These are phyloP conservation scores for Camptophora hylomeconis DNA, from an alignment of 2,329 filamentous ascomycete genomes.

Conservation along the genomic window DNA sequence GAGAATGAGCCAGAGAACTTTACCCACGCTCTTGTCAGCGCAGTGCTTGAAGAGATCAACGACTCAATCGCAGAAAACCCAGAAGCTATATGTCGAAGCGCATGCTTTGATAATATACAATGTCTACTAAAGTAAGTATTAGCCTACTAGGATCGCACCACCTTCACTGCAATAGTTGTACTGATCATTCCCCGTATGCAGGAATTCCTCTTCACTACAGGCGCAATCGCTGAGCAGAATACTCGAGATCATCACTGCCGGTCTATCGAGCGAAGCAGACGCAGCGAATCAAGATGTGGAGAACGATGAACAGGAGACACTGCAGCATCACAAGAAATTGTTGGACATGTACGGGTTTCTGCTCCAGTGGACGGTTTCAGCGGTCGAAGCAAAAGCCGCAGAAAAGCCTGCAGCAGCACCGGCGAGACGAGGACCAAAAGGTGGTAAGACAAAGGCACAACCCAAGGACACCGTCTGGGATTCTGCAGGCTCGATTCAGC, in stretches of 20 bases:
- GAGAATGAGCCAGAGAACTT: constrained; percentile 82
- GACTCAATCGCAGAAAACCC: constrained; percentile 86
- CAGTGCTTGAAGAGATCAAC: constrained; percentile 78
- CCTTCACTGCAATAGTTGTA: constrained; percentile 17
- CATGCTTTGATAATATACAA: constrained; percentile 82
- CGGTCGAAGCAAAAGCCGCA: constrained; percentile 84
- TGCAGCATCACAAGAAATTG: constrained; percentile 77
- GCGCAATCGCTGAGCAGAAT: constrained; percentile 79
- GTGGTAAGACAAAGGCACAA: constrained; percentile 54
- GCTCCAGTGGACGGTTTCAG: constrained; percentile 86
- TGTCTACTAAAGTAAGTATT: constrained; percentile 89
- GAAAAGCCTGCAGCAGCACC: constrained; percentile 70
- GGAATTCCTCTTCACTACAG: constrained; percentile 68
- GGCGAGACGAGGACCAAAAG: constrained; percentile 60
- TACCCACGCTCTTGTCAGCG: constrained; percentile 66
- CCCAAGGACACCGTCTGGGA: constrained; percentile 74
- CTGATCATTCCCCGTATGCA: constrained; percentile 37
- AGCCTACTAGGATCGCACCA: constrained; percentile 29
- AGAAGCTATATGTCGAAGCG: constrained; percentile 67
- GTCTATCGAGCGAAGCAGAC: constrained; percentile 73
- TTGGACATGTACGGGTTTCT: constrained; percentile 91
- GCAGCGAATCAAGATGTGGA: constrained; percentile 76
- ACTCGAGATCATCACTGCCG: constrained; percentile 79
- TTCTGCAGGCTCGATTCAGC: constrained; percentile 73
- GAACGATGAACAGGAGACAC: constrained; percentile 75